Percentiles rank a stretch among this genome's conserved stretches.
Conservation (phyloP, 345 rosid species). For the Acer saccharum region DNA sequence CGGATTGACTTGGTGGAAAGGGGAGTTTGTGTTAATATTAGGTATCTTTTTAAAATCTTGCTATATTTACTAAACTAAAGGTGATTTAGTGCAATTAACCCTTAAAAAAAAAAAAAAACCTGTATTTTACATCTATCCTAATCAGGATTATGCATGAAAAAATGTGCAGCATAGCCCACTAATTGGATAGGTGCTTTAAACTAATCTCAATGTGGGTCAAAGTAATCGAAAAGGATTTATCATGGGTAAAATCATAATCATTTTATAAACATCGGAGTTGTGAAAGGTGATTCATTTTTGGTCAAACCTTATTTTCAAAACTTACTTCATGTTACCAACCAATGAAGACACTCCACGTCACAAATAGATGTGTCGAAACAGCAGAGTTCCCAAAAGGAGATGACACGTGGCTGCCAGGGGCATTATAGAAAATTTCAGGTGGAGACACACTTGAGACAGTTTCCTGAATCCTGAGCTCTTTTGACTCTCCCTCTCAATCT, state of each 20-base stretch:
- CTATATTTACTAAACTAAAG: too few relatives aligned
- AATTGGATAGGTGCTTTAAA: too few relatives aligned
- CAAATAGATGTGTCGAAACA: background rate
- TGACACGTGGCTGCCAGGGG: conserved; percentile 6
- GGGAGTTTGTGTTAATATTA: too few relatives aligned
- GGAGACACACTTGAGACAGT: background rate
- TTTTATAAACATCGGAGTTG: background rate
- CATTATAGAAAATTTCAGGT: background rate
- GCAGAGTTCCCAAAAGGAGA: background rate
- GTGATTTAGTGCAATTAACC: too few relatives aligned
- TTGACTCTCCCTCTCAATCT: background rate
- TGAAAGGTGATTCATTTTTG: background rate
- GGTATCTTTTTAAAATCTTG: too few relatives aligned
- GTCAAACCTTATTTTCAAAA: conserved; percentile 1
- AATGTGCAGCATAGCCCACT: too few relatives aligned
- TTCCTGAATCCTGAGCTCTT: background rate
- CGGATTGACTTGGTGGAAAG: too few relatives aligned
- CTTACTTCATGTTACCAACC: background rate
- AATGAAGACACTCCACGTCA: background rate
- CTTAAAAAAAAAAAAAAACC: too few relatives aligned
- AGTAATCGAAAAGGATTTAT: background rate
- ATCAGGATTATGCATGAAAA: too few relatives aligned
- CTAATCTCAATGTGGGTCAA: background rate
- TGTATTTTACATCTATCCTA: too few relatives aligned
- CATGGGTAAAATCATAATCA: background rate